Base-by-base conservation (phyloP, 306 rosid genomes). In the Pyrus betulifolia region DNA sequence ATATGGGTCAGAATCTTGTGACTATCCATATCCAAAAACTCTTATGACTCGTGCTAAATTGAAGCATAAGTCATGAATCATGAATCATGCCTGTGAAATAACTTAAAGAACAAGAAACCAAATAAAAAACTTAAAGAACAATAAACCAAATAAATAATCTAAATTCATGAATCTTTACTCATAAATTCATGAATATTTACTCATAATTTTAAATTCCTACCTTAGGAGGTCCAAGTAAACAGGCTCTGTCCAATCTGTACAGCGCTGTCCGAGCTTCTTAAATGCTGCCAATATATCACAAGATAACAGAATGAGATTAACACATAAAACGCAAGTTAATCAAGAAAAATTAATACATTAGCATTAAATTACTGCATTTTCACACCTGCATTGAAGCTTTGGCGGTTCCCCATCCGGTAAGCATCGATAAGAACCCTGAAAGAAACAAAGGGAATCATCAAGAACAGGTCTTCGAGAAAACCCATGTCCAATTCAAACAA, bases 171-270 rank as follows among this genome's bases (percentile, higher is more conserved):
- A 67, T 31, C 40, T 35, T 35, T 35, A 35, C 40, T 35, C 31
- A 30, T 9, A 44, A 57, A 46, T 46, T 46, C 54, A 14, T 14
- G 18, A 33, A 57, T 31, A 2, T 33, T 33, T 33, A 33, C 38
- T 33, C 45, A 11, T 6, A 67, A 12, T 21, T 23, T 17, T 57
- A 13, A 14, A 17, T 27, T 46, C 86, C 19, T 57, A 95, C 97
- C 92, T 95, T 55, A 82, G 59, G 84, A 94, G 98, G 82, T 95
- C 98, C 49, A 84, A 51, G 82, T 90, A 95, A 64, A 95, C 84
- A 72, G 98, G 98, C 54, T 95, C 96, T 18, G 78, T 83, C 98
- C 98, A 90, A 62, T 79, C 89, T 52, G 97, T 97, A 79, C 97
- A 95, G 85, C 90, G 97, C 83, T 90, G 96, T 60, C 97, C 97